phyloP scores from a whole-genome alignment of 805 yeast genomes.

The Zygoascus flipseniorum region DNA sequence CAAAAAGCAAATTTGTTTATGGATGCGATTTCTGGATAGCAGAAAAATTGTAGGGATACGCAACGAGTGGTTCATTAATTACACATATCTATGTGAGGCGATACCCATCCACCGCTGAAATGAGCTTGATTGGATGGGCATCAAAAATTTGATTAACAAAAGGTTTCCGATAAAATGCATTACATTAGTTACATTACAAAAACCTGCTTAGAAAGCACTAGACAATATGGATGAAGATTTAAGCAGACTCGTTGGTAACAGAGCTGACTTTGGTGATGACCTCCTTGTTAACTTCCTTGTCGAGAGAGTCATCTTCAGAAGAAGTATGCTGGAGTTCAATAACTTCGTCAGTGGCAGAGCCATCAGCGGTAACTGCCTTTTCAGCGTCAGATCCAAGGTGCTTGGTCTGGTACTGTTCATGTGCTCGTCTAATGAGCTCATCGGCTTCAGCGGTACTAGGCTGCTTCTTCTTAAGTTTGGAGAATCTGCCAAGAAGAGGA shows the following conservation, averaged over 20 bases:
- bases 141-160: no score
- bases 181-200: not conserved
- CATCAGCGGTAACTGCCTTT: not conserved
- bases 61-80: no score
- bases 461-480: conserved; percentile 29
- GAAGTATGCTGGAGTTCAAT: not conserved
- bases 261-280: not conserved
- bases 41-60: conserved; percentile 19
- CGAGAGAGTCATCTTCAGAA: not conserved
- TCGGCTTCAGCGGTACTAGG: conserved; percentile 19
- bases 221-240: not conserved
- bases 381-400: not conserved
- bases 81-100: no score
- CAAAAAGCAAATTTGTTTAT: conserved; percentile 49
- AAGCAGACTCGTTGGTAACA: not conserved
- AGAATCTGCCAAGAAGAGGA: conserved; percentile 40
- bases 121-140: no score
- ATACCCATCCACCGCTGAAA: no score
- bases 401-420: not conserved
- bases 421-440: conserved; percentile 15
- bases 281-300: not conserved
- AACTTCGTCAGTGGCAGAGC: not conserved
- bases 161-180: not conserved
- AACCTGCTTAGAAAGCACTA: not conserved
- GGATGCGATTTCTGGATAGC: conserved; percentile 67